A percentile compares a stretch with the other conserved stretches of the same genome.
Evolutionary conservation across 192 early-diverging fungal genomes (phyloP).

Genomic region (Phlyctochytrium bullatum): DNA sequence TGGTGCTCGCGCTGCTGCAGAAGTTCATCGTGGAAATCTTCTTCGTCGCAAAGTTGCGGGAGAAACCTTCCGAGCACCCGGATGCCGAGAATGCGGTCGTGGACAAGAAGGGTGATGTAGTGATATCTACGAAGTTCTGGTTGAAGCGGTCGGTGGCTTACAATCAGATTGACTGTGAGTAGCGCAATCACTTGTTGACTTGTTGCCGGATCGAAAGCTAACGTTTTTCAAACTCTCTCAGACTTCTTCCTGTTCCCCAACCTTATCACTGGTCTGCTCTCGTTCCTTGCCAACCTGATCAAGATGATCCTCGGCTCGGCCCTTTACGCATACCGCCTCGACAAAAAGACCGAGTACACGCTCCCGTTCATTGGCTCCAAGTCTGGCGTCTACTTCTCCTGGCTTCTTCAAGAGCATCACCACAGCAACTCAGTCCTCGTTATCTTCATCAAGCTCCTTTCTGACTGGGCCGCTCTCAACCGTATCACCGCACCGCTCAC

Average conservation of each 20-base stretch:
- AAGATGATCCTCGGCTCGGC: not conserved
- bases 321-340: not conserved
- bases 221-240: not conserved
- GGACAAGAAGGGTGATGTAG: not conserved
- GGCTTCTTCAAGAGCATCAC: slow-evolving; percentile 1
- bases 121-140: slow-evolving; percentile 6
- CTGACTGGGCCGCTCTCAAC: not conserved
- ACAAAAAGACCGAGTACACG: not conserved
- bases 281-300: not conserved
- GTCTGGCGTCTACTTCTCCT: not conserved
- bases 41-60: slow-evolving; percentile 3
- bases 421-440: not conserved
- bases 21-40: slow-evolving; percentile 4
- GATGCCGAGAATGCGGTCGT: too few relatives aligned
- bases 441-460: not conserved
- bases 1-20: not conserved
- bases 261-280: slow-evolving; percentile 2
- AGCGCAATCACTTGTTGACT: not conserved
- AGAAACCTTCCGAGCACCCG: too few relatives aligned
- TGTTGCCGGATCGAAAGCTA: too few relatives aligned
- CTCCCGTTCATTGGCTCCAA: not conserved
- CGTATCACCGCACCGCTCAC: not conserved
- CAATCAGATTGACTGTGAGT: slow-evolving; percentile 13
- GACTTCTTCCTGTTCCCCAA: slow-evolving; percentile 1
- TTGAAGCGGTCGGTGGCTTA: not conserved